Conservation (phyloP, 768 basidiomycete genomes). For the Hygrophorus pudorinus region DNA sequence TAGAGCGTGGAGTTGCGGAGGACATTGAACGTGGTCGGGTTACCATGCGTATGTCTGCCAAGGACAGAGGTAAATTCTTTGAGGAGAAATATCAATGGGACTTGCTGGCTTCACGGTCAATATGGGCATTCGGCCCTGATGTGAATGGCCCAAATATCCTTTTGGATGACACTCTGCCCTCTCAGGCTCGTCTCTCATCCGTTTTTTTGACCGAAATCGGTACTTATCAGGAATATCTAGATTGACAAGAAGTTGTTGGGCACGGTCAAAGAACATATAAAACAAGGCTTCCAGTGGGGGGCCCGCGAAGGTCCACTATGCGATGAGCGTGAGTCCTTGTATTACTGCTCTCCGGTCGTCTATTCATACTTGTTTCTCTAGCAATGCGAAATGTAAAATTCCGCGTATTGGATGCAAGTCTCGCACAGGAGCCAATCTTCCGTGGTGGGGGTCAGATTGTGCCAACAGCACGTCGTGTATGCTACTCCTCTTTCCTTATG, state of each 20-base stretch:
- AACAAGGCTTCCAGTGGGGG: constrained; percentile 99
- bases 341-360: not conserved
- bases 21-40: constrained; percentile 92
- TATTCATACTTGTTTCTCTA: constrained; percentile 21
- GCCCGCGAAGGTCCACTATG: constrained; percentile 95
- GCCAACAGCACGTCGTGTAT: constrained; percentile 95
- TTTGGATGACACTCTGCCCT: constrained; percentile 92
- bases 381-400: constrained; percentile 99
- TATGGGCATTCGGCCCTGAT: constrained; percentile 99
- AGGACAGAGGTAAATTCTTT: constrained; percentile 93
- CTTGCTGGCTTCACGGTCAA: constrained; percentile 89
- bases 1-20: constrained; percentile 92
- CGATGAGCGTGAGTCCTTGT: constrained; percentile 83
- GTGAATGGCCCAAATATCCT: constrained; percentile 91
- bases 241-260: constrained; percentile 89
- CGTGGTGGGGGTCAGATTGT: constrained; percentile 98
- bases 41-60: constrained; percentile 89
- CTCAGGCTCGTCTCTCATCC: constrained; percentile 54
- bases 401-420: constrained; percentile 82
- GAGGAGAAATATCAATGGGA: constrained; percentile 99
- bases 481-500: constrained; percentile 98
- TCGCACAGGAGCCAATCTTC: constrained; percentile 95
- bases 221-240: constrained; percentile 24
- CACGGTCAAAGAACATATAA: constrained; percentile 89
- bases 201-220: not conserved